Base-by-base conservation (phyloP, 225 moss, liverwort and hornwort genomes). In the Bryum argenteum region DNA sequence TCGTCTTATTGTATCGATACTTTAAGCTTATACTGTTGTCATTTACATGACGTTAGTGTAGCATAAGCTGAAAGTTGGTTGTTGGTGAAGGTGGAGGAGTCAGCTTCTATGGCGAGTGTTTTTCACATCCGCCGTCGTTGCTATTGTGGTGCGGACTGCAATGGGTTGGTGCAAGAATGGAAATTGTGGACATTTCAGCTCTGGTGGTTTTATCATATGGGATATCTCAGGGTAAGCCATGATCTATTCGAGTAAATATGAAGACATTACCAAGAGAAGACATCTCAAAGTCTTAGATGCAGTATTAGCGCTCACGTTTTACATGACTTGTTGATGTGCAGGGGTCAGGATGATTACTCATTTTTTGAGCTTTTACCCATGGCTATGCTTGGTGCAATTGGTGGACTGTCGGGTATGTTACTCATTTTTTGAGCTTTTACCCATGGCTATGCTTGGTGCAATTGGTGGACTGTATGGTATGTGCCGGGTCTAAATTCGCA, bases 121-220 rank as follows among this genome's bases (percentile, higher is more conserved):
- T 71, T 98, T 98, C 75, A 98, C 97, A 2, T 91, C 97, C 78
- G 97, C 97, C 45, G 97, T 98, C 72, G 97, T 98, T 77, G 97
- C 97, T 79, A 89, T 98, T 83, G 98, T 98, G 67, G 98, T 98
- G 65, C 89, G 98, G 77, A 91, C 92, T 83, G 98, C 94, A n/a
- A 98, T 98, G 98, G 92, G 98, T 70, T 98, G 98, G 98, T 98
- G 98, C 83, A 92, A 85, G 40, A 86, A 89, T 80, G 98, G 98
- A 81, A 94, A 91, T 75, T 98, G 98, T 80, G 98, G 98, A 57
- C 98, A 98, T 81, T 98, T 98, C 64, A 92, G 98, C 84, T 98
- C 98, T 40, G 98, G 98, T 45, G 98, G 98, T 61, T 98, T 98
- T 75, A 98, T 98, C 52, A 98, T 98, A 70, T 98, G 98, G 98